Percentiles rank a stretch among this genome's conserved stretches.
Conservation (phyloP, 2,329 filamentous ascomycete species). For the Ophiocordyceps unilateralis region DNA sequence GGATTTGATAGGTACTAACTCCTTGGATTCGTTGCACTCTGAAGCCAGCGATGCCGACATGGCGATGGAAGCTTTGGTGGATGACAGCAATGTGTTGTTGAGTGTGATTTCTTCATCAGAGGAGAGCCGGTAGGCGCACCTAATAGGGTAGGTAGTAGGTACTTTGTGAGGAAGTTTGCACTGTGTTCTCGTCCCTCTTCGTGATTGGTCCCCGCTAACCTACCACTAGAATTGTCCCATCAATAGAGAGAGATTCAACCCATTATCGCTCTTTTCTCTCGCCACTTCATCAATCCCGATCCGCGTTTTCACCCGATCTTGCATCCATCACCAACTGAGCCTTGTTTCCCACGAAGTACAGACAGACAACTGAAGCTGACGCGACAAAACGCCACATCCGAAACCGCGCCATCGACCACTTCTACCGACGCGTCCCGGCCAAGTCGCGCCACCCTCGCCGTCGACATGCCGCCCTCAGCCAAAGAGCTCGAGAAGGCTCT, state of each 20-base stretch:
- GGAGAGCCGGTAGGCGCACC: no score
- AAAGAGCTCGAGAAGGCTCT: conserved; percentile 28
- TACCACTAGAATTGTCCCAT: no score
- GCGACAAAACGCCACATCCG: neutral
- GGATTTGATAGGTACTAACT: conserved; percentile 58
- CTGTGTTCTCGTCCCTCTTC: no score
- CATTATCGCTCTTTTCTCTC: neutral
- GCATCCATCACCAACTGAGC: neutral
- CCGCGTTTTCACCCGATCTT: neutral
- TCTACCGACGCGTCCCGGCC: neutral
- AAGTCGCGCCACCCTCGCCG: no score
- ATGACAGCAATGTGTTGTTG: no score
- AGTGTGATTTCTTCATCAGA: no score
- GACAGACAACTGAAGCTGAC: neutral
- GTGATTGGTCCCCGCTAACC: no score
- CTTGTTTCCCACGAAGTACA: no score
- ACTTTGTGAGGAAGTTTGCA: no score
- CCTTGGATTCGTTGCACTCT: conserved; percentile 90
- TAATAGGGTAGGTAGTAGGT: no score
- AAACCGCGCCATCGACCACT: no score
- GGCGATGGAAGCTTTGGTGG: neutral
- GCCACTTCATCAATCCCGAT: neutral
- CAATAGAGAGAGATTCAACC: no score
- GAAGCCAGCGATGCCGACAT: conserved; percentile 89
- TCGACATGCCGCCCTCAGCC: conserved; percentile 22